These are phyloP conservation scores for Aspergillus floridensis DNA, from an alignment of 2,329 filamentous ascomycete species.

Conservation along the genomic window DNA sequence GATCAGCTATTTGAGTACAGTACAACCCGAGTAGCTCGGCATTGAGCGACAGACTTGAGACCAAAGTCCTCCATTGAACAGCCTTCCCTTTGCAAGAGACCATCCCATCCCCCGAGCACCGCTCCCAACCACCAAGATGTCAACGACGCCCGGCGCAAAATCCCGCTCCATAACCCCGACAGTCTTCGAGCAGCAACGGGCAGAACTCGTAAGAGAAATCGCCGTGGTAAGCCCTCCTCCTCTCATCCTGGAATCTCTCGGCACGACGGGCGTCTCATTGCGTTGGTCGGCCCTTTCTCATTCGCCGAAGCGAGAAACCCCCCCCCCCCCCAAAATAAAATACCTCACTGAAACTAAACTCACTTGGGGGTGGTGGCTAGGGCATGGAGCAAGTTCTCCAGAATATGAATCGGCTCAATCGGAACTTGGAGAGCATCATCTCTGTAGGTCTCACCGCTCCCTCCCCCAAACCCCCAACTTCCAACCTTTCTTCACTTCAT, in stretches of 20 bases:
- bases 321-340: no score
- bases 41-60: neutral
- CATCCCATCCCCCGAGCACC: neutral
- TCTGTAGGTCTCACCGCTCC: slow-evolving; percentile 57
- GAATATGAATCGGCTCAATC: slow-evolving; percentile 94
- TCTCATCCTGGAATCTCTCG: neutral
- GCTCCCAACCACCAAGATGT: slow-evolving; percentile 9
- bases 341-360: neutral
- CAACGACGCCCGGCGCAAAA: slow-evolving; percentile 15
- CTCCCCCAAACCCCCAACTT: slow-evolving; percentile 4
- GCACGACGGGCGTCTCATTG: neutral
- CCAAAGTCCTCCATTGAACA: neutral
- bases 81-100: neutral
- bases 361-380: slow-evolving; percentile 31
- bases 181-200: slow-evolving; percentile 45
- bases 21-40: neutral
- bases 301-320: no score
- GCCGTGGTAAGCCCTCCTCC: slow-evolving; percentile 37
- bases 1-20: neutral
- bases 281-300: no score
- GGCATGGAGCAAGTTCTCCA: slow-evolving; percentile 84
- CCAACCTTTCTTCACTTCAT: neutral
- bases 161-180: slow-evolving; percentile 27
- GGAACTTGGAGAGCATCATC: slow-evolving; percentile 85
- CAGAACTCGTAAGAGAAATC: slow-evolving; percentile 44